Evolutionary conservation across 495 filamentous ascomycete genomes (phyloP).

Genomic region (Rusavskia elegans): DNA sequence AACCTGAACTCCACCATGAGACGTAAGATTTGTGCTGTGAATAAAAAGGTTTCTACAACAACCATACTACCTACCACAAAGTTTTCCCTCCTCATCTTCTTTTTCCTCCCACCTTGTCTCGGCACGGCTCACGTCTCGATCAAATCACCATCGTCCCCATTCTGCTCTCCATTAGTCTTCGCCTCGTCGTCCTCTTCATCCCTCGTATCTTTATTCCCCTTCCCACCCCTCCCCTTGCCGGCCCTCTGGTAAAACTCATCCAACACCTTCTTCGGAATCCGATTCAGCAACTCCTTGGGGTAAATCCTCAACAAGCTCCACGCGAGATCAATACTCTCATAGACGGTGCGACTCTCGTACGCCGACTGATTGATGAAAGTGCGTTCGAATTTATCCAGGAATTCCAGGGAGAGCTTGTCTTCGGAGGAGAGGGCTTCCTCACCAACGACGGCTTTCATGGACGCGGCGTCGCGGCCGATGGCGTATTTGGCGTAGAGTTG

Average conservation of each 20-base stretch:
- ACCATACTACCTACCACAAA: no score
- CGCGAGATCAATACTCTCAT: conserved; percentile 83
- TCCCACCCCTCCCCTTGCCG: conserved; percentile 34
- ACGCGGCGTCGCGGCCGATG: conserved; percentile 92
- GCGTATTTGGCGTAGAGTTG: conserved; percentile 99
- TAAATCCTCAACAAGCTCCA: conserved; percentile 94
- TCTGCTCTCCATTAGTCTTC: conserved; percentile 18
- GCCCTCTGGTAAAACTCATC: conserved; percentile 82
- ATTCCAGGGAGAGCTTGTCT: conserved; percentile 95
- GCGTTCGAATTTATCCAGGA: conserved; percentile 94
- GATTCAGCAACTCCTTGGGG: conserved; percentile 92
- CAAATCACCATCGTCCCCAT: conserved; percentile 11
- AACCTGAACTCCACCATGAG: no score
- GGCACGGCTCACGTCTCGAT: conserved; percentile 10
- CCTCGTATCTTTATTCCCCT: conserved; percentile 48
- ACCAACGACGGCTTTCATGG: conserved; percentile 99
- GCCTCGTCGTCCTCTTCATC: conserved; percentile 45
- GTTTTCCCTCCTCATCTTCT: no score
- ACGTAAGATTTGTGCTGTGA: no score
- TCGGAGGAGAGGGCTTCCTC: conserved; percentile 91
- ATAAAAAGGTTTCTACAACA: no score
- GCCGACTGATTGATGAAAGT: conserved; percentile 82
- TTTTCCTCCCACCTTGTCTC: not conserved
- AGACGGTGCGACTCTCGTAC: conserved; percentile 81
- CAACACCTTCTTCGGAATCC: conserved; percentile 85